These are phyloP conservation scores for Panicum hallii DNA, from an alignment of 202 grass and related monocot species.

Conservation along the genomic window DNA sequence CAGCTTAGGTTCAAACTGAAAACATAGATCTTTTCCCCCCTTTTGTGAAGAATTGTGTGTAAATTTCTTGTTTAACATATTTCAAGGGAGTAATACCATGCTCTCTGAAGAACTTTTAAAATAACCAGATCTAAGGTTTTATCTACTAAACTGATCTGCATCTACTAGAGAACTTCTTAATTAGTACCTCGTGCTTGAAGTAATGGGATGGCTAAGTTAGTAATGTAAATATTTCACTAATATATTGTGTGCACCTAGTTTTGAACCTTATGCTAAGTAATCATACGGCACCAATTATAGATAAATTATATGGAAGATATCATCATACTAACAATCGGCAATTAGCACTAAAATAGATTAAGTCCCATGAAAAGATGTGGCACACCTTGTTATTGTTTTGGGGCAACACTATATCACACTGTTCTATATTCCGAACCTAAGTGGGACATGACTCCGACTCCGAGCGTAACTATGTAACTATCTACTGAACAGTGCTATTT, in stretches of 20 bases:
- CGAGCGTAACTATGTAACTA: too few species aligned
- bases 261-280: not conserved
- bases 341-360: too few species aligned
- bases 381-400: not conserved
- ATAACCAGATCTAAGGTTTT: not conserved
- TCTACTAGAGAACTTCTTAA: not conserved
- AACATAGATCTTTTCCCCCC: not conserved
- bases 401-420: too few species aligned
- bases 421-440: not conserved
- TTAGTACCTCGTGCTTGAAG: not conserved
- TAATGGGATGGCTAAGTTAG: not conserved
- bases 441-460: not conserved
- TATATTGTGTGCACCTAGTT: not conserved
- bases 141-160: not conserved
- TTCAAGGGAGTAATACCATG: not conserved
- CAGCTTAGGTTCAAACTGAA: slow-evolving; percentile 33
- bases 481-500: too few species aligned
- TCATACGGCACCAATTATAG: too few species aligned
- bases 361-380: not conserved
- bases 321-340: too few species aligned
- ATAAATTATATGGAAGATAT: not conserved
- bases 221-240: not conserved
- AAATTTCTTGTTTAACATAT: not conserved
- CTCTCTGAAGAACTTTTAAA: not conserved
- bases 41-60: not conserved